A percentile compares a stretch with the other conserved stretches of the same genome.
phyloP scores from a whole-genome alignment of 139 green algal genomes.

The Limnomonas spitsbergensis region DNA sequence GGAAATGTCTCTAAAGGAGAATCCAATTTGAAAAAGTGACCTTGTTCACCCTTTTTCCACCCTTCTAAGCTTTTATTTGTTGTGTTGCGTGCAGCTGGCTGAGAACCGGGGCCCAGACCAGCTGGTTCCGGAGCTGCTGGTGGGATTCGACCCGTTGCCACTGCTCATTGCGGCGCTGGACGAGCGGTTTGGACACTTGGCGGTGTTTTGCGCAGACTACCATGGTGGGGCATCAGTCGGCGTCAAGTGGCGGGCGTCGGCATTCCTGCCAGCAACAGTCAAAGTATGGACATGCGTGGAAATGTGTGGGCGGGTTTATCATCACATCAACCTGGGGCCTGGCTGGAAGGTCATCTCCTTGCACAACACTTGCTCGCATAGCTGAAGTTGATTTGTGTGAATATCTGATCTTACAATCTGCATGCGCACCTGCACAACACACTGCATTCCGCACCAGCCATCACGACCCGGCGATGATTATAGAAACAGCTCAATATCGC shows the following conservation, averaged over 20 bases:
- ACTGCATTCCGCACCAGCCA: too few relatives aligned
- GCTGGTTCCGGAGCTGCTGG: conserved; percentile 68
- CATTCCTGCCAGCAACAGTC: conserved; percentile 29
- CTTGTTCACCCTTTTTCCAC: too few relatives aligned
- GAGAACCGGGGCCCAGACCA: conserved; percentile 22
- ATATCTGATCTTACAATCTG: neutral
- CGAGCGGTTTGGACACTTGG: conserved; percentile 50
- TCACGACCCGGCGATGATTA: neutral
- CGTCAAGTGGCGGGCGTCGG: conserved; percentile 55
- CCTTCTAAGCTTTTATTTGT: too few relatives aligned
- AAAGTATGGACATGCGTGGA: conserved; percentile 8
- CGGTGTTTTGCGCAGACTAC: conserved; percentile 54
- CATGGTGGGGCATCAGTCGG: conserved; percentile 50
- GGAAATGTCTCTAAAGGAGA: too few relatives aligned
- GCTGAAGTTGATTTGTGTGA: neutral
- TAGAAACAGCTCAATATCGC: conserved; percentile 1
- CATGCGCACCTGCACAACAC: neutral
- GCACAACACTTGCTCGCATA: neutral
- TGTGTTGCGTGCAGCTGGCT: too few relatives aligned
- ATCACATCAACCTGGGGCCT: too few relatives aligned
- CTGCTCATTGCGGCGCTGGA: conserved; percentile 43
- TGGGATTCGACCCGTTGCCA: conserved; percentile 72
- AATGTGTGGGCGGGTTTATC: too few relatives aligned
- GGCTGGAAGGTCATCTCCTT: too few relatives aligned
- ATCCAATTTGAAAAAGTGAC: too few relatives aligned